A percentile compares a stretch with the other conserved stretches of the same genome.
These are phyloP conservation scores for Miscanthus lutarioriparius DNA, from an alignment of 176 grass and related monocot genomes.

Conservation along the genomic window DNA sequence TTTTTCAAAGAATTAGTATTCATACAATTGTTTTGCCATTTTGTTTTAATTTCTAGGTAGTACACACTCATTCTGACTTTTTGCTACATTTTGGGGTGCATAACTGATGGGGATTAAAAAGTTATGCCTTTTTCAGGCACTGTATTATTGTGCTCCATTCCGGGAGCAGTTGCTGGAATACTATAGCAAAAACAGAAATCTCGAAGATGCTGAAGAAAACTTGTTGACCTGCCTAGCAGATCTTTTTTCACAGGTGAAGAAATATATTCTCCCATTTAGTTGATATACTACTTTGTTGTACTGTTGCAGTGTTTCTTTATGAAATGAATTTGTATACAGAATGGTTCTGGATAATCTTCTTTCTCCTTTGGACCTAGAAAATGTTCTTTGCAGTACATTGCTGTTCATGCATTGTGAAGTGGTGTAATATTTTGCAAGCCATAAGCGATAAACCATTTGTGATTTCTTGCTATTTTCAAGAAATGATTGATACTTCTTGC, in stretches of 20 bases:
- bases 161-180: conserved; percentile 82
- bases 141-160: conserved; percentile 91
- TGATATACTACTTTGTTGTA: conserved; percentile 16
- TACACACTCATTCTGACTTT: not conserved
- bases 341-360: conserved; percentile 1
- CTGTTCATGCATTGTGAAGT: not conserved
- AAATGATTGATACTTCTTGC: not conserved
- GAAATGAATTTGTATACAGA: not conserved
- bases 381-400: not conserved
- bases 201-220: conserved; percentile 71
- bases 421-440: conserved; percentile 9
- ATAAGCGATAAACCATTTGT: not conserved
- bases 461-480: conserved; percentile 10
- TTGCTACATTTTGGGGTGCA: not conserved
- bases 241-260: conserved; percentile 85
- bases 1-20: not conserved
- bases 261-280: conserved; percentile 2
- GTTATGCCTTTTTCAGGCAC: conserved; percentile 58
- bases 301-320: conserved; percentile 21
- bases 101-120: not conserved
- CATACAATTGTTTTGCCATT: not conserved
- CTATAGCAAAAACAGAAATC: conserved; percentile 60
- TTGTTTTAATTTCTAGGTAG: conserved; percentile 5
- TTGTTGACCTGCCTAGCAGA: conserved; percentile 88
- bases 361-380: not conserved